Evolutionary conservation across 2,329 filamentous ascomycete genomes (phyloP), one percentile per base, ranked within the genome.

Genomic region (Trichoderma sp.): DNA sequence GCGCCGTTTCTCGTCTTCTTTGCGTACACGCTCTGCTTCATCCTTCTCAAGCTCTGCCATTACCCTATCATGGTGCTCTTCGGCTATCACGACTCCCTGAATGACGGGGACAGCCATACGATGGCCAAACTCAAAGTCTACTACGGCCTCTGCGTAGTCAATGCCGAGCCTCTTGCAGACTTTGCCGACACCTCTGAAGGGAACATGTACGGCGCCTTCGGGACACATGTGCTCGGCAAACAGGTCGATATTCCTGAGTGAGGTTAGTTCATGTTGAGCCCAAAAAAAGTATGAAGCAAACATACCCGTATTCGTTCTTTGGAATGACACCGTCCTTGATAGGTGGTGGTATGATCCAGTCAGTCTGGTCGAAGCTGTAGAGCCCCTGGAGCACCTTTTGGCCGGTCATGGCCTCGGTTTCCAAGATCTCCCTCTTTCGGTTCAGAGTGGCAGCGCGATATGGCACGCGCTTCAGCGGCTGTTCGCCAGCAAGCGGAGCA

Each of bases 161-260:
- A 98, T 90, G 4, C 87, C 87, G 0, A 99, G 81, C 67, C 90
- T 88, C 74, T 91, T 92, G 76, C 94, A 97, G 1, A 97, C 85
- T 55, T 89, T 88, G 39, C 89, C 88, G 0, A 89, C 90, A 0
- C 92, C 92, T 52, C 89, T 86, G 62, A 89, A 88, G 0, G 92
- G 92, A 2, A 98, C 83, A 74, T 99, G 95, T 0, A 90, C 85
- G 2, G 93, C 93, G 0, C 95, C 92, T 71, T 74, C 57, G 0
- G 95, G 95, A 28, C 96, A 89, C 95, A 99, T 98, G 68, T 92
- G 93, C 45, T 92, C 90, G 0, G 91, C 93, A 74, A 96, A 99
- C 63, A 97, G 87, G 75, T 99, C 95, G 67, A 99, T 98, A 70
- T 99, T 99, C 9, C 78, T 80, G 15, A 3, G 10, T 5, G 7